Conservation (phyloP, 78 protist species). For the Bodo saltans region DNA sequence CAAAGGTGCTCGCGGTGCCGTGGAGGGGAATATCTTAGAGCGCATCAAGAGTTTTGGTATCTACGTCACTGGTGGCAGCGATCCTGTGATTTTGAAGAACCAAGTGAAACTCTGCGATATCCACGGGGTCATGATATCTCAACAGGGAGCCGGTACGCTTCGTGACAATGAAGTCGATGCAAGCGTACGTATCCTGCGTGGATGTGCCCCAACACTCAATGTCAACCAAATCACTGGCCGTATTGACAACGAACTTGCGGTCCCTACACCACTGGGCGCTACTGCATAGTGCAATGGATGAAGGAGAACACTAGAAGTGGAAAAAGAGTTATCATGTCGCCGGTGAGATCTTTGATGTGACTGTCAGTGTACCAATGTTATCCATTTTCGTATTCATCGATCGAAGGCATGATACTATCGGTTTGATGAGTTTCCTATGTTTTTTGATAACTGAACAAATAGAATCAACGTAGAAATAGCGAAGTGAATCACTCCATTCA, state of each 20-base stretch:
- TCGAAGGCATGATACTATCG: too few relatives aligned
- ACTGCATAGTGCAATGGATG: too few relatives aligned
- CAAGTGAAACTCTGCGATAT: neutral
- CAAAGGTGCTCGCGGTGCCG: neutral
- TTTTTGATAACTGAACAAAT: too few relatives aligned
- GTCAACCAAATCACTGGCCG: neutral
- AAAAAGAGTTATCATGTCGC: too few relatives aligned
- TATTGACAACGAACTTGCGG: constrained; percentile 19
- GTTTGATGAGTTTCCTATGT: too few relatives aligned
- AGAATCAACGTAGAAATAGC: too few relatives aligned
- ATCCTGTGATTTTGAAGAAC: constrained; percentile 4
- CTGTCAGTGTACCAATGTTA: too few relatives aligned
- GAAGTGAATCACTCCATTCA: too few relatives aligned
- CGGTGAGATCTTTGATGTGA: too few relatives aligned
- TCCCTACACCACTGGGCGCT: too few relatives aligned
- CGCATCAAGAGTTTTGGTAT: neutral
- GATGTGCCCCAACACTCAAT: neutral
- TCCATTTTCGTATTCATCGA: too few relatives aligned
- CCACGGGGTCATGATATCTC: constrained; percentile 9
- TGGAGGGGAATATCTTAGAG: constrained; percentile 13
- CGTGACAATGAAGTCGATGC: neutral
- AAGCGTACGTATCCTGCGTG: neutral
- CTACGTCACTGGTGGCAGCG: neutral
- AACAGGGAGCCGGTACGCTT: constrained; percentile 2
- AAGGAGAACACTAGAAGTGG: too few relatives aligned